These are phyloP conservation scores for Ceratocystiopsis sp. DNA, from an alignment of 2,329 filamentous ascomycete genomes.

Conservation along the genomic window DNA sequence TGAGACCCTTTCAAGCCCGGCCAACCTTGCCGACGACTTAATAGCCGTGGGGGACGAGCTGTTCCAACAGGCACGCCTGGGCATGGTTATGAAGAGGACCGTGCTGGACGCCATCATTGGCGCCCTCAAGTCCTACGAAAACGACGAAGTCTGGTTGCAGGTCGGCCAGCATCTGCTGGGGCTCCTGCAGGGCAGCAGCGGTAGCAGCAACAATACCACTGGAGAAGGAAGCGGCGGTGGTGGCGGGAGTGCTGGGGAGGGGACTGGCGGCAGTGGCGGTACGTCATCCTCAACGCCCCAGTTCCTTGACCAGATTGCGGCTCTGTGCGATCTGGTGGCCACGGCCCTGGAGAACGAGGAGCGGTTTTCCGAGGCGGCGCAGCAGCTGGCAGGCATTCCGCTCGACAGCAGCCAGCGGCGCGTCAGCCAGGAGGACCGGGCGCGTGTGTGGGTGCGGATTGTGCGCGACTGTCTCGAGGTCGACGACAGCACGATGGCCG, in stretches of 20 bases:
- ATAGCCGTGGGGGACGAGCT: slow-evolving; percentile 11
- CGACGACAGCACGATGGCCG: slow-evolving; percentile 73
- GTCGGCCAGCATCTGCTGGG: slow-evolving; percentile 59
- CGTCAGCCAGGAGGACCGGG: slow-evolving; percentile 67
- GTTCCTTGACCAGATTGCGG: slow-evolving; percentile 71
- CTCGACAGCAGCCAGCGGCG: slow-evolving; percentile 79
- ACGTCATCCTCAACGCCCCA: too few species aligned
- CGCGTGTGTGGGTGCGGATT: slow-evolving; percentile 79
- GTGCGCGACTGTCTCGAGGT: slow-evolving; percentile 88
- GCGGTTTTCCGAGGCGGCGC: slow-evolving; percentile 64
- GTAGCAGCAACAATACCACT: too few species aligned
- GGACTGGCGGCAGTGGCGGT: slow-evolving; percentile 37
- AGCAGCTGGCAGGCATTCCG: slow-evolving; percentile 63
- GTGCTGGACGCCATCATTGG: slow-evolving; percentile 14
- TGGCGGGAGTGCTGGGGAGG: slow-evolving; percentile 23
- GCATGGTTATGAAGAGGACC: slow-evolving; percentile 14
- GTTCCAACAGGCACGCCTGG: slow-evolving; percentile 9
- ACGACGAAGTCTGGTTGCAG: slow-evolving; percentile 52
- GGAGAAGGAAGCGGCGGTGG: slow-evolving; percentile 27
- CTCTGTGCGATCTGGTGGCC: slow-evolving; percentile 65
- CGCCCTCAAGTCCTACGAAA: slow-evolving; percentile 41
- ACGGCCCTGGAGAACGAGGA: slow-evolving; percentile 69
- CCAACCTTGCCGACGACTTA: slow-evolving; percentile 10
- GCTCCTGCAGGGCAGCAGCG: slow-evolving; percentile 34
- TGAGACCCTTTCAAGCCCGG: slow-evolving; percentile 9